A percentile compares a stretch with the other conserved stretches of the same genome.
Conservation (phyloP, 352 stramenopile genomes). For the Pythium brachiatum region DNA sequence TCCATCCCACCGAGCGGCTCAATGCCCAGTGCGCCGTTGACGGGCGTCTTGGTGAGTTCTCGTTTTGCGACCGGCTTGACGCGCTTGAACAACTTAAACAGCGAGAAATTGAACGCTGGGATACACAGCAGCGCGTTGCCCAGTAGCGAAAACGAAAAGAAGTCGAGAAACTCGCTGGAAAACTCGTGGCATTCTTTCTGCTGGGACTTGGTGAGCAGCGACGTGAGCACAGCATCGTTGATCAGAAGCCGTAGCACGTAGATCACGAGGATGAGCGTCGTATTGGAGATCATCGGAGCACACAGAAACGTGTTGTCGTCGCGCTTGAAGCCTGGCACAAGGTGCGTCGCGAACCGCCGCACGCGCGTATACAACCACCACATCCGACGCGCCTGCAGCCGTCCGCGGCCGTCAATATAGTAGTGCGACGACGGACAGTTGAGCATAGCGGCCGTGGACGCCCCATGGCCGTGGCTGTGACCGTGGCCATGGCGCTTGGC, state of each 20-base stretch:
- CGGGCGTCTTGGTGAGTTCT: constrained; percentile 13
- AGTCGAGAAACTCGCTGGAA: constrained; percentile 60
- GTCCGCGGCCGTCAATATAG: constrained; percentile 53
- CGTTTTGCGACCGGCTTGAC: constrained; percentile 26
- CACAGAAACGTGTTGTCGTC: constrained; percentile 82
- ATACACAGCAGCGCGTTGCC: constrained; percentile 67
- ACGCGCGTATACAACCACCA: constrained; percentile 63
- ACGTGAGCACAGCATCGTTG: constrained; percentile 45
- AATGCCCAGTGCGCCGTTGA: constrained; percentile 21
- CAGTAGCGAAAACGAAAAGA: constrained; percentile 60
- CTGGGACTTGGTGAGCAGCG: constrained; percentile 31
- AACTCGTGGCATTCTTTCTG: constrained; percentile 43
- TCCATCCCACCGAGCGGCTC: constrained; percentile 21
- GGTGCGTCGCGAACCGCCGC: constrained; percentile 37
- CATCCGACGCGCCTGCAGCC: constrained; percentile 42
- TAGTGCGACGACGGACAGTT: constrained; percentile 52
- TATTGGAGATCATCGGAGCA: constrained; percentile 71
- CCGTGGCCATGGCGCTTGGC: constrained; percentile 3
- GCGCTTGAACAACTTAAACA: constrained; percentile 51
- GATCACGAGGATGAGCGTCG: constrained; percentile 60
- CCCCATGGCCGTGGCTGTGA: not conserved
- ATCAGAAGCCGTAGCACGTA: constrained; percentile 46
- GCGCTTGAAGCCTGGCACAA: constrained; percentile 58
- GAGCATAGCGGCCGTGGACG: constrained; percentile 14
- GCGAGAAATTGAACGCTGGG: constrained; percentile 57